Percentiles rank a stretch among this genome's conserved stretches.
phyloP scores from a whole-genome alignment of 1,139 yeast genomes.

The Suhomyces panamericanus region DNA sequence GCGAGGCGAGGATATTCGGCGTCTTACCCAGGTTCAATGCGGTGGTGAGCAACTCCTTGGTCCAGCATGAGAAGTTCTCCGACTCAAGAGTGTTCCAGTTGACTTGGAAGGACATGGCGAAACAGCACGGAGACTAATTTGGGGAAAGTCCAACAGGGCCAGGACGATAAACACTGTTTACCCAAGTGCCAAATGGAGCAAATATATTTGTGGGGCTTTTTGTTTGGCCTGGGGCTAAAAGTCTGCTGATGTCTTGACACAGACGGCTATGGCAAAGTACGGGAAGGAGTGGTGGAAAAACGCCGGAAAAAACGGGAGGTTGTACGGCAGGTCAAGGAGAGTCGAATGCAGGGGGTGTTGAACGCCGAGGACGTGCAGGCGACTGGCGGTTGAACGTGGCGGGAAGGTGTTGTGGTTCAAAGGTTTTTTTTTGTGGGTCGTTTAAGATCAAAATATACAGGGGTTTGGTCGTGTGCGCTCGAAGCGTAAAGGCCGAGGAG shows the following conservation, averaged over 20 bases:
- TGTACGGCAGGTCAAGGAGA: neutral
- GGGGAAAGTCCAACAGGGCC: neutral
- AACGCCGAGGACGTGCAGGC: neutral
- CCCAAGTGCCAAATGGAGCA: neutral
- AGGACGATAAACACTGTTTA: neutral
- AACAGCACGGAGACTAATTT: neutral
- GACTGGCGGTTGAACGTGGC: neutral
- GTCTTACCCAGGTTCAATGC: slow-evolving; percentile 76
- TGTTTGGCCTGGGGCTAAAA: neutral
- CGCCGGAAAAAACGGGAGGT: neutral
- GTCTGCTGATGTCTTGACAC: slow-evolving; percentile 1
- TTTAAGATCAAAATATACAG: slow-evolving; percentile 4
- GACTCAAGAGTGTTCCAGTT: slow-evolving; percentile 80
- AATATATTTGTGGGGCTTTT: neutral
- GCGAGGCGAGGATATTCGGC: slow-evolving; percentile 75
- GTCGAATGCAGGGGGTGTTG: neutral
- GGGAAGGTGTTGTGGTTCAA: slow-evolving; percentile 4
- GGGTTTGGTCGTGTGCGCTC: slow-evolving; percentile 9
- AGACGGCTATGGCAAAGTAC: neutral
- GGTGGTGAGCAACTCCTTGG: slow-evolving; percentile 68
- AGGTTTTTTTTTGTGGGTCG: slow-evolving; percentile 4
- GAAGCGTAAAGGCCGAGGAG: neutral
- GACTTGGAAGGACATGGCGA: slow-evolving; percentile 70
- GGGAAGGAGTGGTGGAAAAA: neutral
- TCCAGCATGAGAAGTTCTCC: slow-evolving; percentile 63